A percentile compares a stretch with the other conserved stretches of the same genome.
Conservation (phyloP, 345 rosid species). For the Cochlearia excelsa region DNA sequence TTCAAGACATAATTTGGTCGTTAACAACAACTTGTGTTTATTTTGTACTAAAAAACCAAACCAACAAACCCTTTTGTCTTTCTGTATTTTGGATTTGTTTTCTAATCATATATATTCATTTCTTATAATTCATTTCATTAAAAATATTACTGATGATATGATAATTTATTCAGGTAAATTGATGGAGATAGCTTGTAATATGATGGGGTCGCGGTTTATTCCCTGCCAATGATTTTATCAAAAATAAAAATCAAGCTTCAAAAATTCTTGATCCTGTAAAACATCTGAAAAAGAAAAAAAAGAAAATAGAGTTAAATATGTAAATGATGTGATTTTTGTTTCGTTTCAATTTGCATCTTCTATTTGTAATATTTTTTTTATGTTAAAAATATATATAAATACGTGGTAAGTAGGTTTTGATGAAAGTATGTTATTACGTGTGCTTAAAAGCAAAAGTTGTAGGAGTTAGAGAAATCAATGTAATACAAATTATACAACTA, state of each 20-base stretch:
- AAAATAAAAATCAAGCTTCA: conserved; percentile 18
- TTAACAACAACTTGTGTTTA: conserved; percentile 33
- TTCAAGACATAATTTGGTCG: conserved; percentile 37
- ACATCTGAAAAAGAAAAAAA: conserved; percentile 16
- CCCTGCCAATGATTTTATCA: conserved; percentile 56
- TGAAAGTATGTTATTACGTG: conserved; percentile 13
- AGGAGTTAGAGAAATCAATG: conserved; percentile 30
- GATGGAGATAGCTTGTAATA: conserved; percentile 79
- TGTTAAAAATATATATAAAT: conserved; percentile 17
- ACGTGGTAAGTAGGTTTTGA: conserved; percentile 31
- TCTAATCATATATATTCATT: conserved; percentile 3
- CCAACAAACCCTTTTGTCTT: conserved; percentile 21
- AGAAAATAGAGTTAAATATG: conserved; percentile 23
- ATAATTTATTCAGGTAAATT: conserved; percentile 61
- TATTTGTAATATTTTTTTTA: conserved; percentile 12
- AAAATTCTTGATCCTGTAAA: conserved; percentile 39
- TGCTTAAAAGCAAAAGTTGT: background rate
- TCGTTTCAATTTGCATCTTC: conserved; percentile 30
- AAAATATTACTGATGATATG: background rate
- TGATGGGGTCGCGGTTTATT: conserved; percentile 60
- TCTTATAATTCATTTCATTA: conserved; percentile 1
- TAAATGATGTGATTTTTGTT: conserved; percentile 41
- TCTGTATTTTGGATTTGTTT: background rate
- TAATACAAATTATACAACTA: conserved; percentile 25
- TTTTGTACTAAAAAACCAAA: conserved; percentile 26